These are phyloP conservation scores for Liriodendron chinense DNA, from an alignment of 164 flowering plant species.

Conservation along the genomic window DNA sequence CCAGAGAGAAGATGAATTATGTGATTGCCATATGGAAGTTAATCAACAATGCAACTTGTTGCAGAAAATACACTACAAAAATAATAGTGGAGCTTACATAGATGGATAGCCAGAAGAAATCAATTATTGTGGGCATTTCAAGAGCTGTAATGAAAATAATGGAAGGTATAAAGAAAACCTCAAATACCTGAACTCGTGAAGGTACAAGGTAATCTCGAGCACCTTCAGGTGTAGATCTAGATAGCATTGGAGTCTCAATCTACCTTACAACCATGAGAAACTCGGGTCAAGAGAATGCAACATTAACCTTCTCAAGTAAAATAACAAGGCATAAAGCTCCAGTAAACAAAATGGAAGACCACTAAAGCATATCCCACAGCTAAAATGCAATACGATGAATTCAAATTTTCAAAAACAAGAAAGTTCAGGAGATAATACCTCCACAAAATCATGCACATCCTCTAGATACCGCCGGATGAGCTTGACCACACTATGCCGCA, in stretches of 20 bases:
- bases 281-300: slow-evolving; percentile 28
- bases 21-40: no score
- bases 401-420: not conserved
- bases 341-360: not conserved
- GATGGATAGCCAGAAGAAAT: not conserved
- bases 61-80: no score
- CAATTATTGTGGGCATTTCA: not conserved
- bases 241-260: slow-evolving; percentile 97
- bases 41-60: no score
- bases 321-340: not conserved
- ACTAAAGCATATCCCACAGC: not conserved
- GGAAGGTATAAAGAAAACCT: not conserved
- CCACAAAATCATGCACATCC: slow-evolving; percentile 79
- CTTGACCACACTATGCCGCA: slow-evolving; percentile 83
- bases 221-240: slow-evolving; percentile 96
- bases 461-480: slow-evolving; percentile 78
- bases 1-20: no score
- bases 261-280: slow-evolving; percentile 57
- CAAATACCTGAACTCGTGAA: slow-evolving; percentile 86
- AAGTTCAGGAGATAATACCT: slow-evolving; percentile 43
- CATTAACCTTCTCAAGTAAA: not conserved
- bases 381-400: not conserved
- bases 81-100: no score
- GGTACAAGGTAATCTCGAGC: slow-evolving; percentile 98
- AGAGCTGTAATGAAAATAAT: slow-evolving; percentile 2